Evolutionary conservation across 2,329 filamentous ascomycete species (phyloP).

Genomic region (Nemania abortiva): DNA sequence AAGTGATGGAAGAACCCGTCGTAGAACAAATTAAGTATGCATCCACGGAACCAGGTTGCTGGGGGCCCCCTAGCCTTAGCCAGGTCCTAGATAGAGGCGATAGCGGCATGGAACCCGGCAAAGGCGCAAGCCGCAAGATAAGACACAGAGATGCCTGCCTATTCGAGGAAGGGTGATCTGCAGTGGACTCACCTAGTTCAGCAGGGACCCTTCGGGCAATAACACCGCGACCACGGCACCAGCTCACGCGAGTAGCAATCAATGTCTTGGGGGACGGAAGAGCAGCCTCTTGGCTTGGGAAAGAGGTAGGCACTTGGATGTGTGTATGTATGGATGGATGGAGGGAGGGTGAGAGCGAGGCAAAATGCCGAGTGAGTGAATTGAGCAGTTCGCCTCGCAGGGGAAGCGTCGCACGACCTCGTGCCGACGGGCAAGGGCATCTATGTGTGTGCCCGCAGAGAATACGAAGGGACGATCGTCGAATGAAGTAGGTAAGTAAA

Average conservation of each 20-base stretch:
- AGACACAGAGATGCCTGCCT: slow-evolving; percentile 46
- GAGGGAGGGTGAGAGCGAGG: not conserved
- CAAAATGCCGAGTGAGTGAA: not conserved
- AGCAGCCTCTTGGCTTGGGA: not conserved
- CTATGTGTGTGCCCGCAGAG: not conserved
- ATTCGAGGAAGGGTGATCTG: slow-evolving; percentile 44
- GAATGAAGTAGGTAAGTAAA: not conserved
- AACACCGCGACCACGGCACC: slow-evolving; percentile 6
- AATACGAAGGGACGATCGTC: slow-evolving; percentile 16
- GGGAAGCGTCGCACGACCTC: not conserved
- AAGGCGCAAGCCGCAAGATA: slow-evolving; percentile 36
- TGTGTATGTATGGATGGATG: not conserved
- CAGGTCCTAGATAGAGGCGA: not conserved
- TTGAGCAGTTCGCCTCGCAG: not conserved
- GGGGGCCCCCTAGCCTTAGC: not conserved
- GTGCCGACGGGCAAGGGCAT: too few species aligned
- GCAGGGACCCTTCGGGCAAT: slow-evolving; percentile 29
- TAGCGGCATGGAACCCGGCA: not conserved
- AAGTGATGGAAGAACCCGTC: not conserved
- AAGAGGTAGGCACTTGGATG: too few species aligned
- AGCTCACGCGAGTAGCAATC: not conserved
- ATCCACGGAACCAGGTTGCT: not conserved
- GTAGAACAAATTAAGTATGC: not conserved
- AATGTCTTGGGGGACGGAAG: not conserved
- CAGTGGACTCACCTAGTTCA: slow-evolving; percentile 9